These are phyloP conservation scores for Pythium biforme DNA, from an alignment of 352 stramenopile genomes.

Conservation along the genomic window DNA sequence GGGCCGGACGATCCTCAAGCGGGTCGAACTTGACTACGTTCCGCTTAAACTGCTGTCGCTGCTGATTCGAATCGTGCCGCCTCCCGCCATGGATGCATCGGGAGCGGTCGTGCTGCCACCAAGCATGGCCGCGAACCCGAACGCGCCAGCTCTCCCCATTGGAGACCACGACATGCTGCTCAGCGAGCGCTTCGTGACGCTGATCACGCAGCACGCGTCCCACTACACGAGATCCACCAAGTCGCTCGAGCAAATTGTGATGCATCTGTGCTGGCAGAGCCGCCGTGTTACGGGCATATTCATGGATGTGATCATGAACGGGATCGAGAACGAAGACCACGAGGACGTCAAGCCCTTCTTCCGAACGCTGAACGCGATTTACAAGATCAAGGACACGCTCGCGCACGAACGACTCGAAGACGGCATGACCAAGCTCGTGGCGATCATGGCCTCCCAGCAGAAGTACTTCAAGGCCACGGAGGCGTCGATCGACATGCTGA, in stretches of 20 bases:
- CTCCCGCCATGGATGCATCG: conserved; percentile 68
- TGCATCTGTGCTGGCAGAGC: conserved; percentile 80
- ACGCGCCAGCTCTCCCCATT: conserved; percentile 48
- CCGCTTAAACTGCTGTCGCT: conserved; percentile 76
- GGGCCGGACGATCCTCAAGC: conserved; percentile 69
- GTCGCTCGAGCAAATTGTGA: conserved; percentile 71
- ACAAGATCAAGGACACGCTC: conserved; percentile 78
- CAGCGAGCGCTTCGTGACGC: conserved; percentile 71
- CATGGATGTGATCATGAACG: conserved; percentile 62
- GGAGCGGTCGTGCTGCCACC: conserved; percentile 30
- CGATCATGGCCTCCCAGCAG: conserved; percentile 83
- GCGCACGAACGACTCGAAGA: conserved; percentile 58
- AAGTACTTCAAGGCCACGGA: conserved; percentile 86
- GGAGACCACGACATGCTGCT: conserved; percentile 65
- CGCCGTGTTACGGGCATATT: conserved; percentile 52
- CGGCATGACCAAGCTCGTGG: conserved; percentile 68
- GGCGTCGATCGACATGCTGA: conserved; percentile 85
- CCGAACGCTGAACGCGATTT: conserved; percentile 74
- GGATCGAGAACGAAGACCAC: conserved; percentile 80
- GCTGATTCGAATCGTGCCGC: conserved; percentile 65
- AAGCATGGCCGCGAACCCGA: conserved; percentile 70
- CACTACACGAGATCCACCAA: conserved; percentile 83
- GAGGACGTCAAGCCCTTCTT: conserved; percentile 89
- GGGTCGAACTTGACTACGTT: conserved; percentile 68
- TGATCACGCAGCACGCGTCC: conserved; percentile 70